Base-by-base conservation (phyloP, 1,284 basidiomycete species). In the Sporisorium sorghi region DNA sequence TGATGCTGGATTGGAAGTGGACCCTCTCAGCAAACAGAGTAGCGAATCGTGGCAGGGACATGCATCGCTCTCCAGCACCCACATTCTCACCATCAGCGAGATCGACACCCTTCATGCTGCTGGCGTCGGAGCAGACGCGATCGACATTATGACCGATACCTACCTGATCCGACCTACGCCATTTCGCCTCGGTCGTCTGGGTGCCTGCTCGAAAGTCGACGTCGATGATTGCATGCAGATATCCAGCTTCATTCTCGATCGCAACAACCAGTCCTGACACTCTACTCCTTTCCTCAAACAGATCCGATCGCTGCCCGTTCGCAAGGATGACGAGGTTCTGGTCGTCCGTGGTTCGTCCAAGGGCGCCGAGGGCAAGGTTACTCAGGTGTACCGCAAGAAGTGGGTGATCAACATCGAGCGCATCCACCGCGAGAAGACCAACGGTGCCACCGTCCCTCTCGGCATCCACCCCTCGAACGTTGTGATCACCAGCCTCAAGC, bases 371-470 rank as follows among this genome's bases (percentile, higher is more conserved):
- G 97, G 97, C 62, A 73, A 76, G 62, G 83, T 86, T 61, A 78
- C 79, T 57, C 84, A 86, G 76, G 95, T 98, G 74, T 97, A 97
- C 90, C 92, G 96, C 86, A 97, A 98, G 92, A 97, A 97, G 87
- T 98, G 93, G 93, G 93, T 98, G 65, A 92, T 99, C 87, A 92
- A 98, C 88, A 92, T 99, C 85, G 97, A 99, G 87, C 93, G 95
- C 86, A 94, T 99, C 72, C 91, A 92, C 85, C 91, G 95, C 78
- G 97, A 99, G 89, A 99, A 99, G 88, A 93, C 93, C 80, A 97
- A 97, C 86, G 97, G 97, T 79, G 92, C 94, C 73, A 92, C 94
- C 65, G 90, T 91, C 66, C 92, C 93, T 83, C 94, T 98, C 83
- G 94, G 94, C 81, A 91, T 99, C 83, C 92, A 96, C 89, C 95